Base-by-base conservation (phyloP, 2,329 filamentous ascomycete species). In the Sphaerulina vaccinii region DNA sequence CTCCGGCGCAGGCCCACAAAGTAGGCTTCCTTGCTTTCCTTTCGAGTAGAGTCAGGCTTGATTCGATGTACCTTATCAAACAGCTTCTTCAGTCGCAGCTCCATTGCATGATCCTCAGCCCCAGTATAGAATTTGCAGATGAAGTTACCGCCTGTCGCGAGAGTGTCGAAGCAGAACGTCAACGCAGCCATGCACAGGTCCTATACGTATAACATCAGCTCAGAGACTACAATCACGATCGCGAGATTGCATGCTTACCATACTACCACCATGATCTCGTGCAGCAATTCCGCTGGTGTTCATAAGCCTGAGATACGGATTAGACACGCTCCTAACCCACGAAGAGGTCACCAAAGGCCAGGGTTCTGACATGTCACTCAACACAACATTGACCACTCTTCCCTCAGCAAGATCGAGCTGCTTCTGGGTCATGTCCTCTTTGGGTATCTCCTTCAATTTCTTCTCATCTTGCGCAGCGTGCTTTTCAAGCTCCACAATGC, bases 331-430 rank as follows among this genome's bases (percentile, higher is more conserved):
- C 76, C 83, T 90, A 77, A 87, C 86, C 76, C 83, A 86, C 76
- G 88, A 90, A 67, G 86, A 86, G 66, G 79, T 79, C 47, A 82
- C 87, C 76, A 88, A 87, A 65, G 84, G 79, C 90, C 90, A 96
- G 86, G 93, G 91, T 80, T 80, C 92, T 83, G 85, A 99, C 93
- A 99, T 99, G 81, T 99, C 93, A 83, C 90, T 96, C 69, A 99
- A 77, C 69, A 99, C 89, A 68, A 99, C 83, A 74, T 97, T 89
- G 59, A 96, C 91, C 66, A 82, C 82, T 65, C 80, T 79, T 57
- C 79, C 79, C 33, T 61, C 62, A 9, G 50, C 62, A 48, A 62
- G 60, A 29, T 58, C 45, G 19, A 57, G 47, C 33, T 66, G 54
- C 27, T 64, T 61, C 45, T 65, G 58, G 19, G 44, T 57, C 51